These are phyloP conservation scores for Pisolithus sp. DNA, from an alignment of 768 basidiomycete genomes.

Conservation along the genomic window DNA sequence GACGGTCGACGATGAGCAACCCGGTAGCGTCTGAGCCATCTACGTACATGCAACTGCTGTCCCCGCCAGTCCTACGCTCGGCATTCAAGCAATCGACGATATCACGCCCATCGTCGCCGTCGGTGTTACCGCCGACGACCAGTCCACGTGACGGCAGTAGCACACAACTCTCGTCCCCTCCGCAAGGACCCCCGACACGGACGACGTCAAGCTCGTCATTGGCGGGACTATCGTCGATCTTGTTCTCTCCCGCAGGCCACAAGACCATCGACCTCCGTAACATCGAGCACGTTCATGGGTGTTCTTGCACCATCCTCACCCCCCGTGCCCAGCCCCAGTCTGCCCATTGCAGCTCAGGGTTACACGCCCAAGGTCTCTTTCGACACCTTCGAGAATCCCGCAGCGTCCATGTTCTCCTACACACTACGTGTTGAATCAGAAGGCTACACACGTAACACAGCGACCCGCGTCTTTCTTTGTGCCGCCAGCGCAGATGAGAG, in stretches of 20 bases:
- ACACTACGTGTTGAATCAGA: slow-evolving; percentile 81
- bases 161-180: background rate
- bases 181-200: slow-evolving; percentile 2
- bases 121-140: slow-evolving; percentile 20
- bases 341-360: slow-evolving; percentile 23
- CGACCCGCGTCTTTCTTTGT: slow-evolving; percentile 85
- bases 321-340: slow-evolving; percentile 10
- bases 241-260: slow-evolving; percentile 10
- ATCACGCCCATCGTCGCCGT: slow-evolving; percentile 1
- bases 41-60: background rate
- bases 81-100: slow-evolving; percentile 13
- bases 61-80: background rate
- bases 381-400: slow-evolving; percentile 81
- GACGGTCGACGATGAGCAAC: background rate
- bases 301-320: slow-evolving; percentile 11
- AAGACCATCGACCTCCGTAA: slow-evolving; percentile 10
- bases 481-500: slow-evolving; percentile 87
- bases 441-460: slow-evolving; percentile 66
- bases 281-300: slow-evolving; percentile 12
- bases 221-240: slow-evolving; percentile 12
- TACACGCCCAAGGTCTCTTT: slow-evolving; percentile 58
- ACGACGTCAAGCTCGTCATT: slow-evolving; percentile 16
- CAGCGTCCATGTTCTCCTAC: slow-evolving; percentile 80
- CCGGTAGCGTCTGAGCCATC: background rate
- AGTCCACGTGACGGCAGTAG: slow-evolving; percentile 6